Conservation (phyloP, 176 grass and related monocot genomes). For the Carex myosuroides region DNA sequence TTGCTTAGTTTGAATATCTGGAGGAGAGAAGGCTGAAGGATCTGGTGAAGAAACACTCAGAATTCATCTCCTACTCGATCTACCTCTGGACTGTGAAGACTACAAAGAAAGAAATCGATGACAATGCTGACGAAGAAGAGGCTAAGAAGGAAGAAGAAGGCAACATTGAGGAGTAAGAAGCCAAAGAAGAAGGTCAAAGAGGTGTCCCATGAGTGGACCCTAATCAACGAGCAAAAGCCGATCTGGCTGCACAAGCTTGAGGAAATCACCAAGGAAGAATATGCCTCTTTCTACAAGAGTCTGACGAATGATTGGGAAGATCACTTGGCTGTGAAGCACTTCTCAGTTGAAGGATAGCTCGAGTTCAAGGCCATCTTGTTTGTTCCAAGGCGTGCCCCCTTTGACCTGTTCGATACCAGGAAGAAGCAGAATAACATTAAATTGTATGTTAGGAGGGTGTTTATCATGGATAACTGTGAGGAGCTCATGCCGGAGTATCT, state of each 20-base stretch:
- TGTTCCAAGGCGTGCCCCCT: conserved; percentile 35
- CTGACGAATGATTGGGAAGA: conserved; percentile 48
- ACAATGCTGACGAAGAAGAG: conserved; percentile 32
- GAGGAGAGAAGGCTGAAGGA: conserved; percentile 35
- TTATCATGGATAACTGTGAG: conserved; percentile 48
- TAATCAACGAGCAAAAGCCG: conserved; percentile 47
- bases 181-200: conserved; percentile 34
- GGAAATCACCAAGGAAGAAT: conserved; percentile 41
- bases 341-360: conserved; percentile 43
- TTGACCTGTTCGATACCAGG: conserved; percentile 41
- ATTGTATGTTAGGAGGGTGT: conserved; percentile 36
- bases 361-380: conserved; percentile 45
- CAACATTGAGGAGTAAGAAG: conserved; percentile 39
- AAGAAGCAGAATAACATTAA: conserved; percentile 46
- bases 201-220: conserved; percentile 34
- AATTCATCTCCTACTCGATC: conserved; percentile 35
- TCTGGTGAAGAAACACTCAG: conserved; percentile 37
- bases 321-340: conserved; percentile 42
- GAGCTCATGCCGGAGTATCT: conserved; percentile 41
- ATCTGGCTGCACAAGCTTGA: conserved; percentile 43
- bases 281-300: conserved; percentile 41
- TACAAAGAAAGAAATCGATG: conserved; percentile 35
- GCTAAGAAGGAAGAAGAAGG: conserved; percentile 40
- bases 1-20: conserved; percentile 25
- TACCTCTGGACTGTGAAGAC: conserved; percentile 36